A percentile compares a stretch with the other conserved stretches of the same genome.
phyloP scores from a whole-genome alignment of 139 green algal genomes.

The Chlamydomonas urium region DNA sequence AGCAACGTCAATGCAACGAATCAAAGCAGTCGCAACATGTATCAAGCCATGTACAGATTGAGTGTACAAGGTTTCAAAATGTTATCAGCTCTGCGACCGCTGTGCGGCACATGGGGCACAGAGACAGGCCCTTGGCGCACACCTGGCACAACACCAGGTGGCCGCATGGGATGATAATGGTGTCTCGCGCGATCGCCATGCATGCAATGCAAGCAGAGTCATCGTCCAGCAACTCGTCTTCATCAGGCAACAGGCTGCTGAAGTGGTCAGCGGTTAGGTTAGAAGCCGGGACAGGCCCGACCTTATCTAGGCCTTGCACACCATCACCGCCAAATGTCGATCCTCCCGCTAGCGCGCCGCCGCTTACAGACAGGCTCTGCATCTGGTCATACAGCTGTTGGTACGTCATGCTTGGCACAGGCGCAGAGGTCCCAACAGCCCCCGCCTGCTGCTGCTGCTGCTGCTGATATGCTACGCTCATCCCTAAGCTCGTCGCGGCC shows the following conservation, averaged over 20 bases:
- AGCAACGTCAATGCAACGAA: too few species aligned
- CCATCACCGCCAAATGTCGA: too few species aligned
- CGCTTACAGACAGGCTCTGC: too few species aligned
- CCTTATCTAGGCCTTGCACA: too few species aligned
- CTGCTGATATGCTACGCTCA: not conserved
- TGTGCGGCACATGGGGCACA: constrained; percentile 25
- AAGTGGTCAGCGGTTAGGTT: not conserved
- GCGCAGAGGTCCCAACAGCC: too few species aligned
- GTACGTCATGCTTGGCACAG: too few species aligned
- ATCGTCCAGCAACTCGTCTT: constrained; percentile 18
- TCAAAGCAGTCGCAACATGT: too few species aligned
- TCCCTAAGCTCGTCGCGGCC: not conserved
- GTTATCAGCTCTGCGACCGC: constrained; percentile 12
- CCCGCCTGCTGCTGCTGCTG: not conserved
- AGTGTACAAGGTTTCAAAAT: too few species aligned
- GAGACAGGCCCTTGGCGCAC: constrained; percentile 20
- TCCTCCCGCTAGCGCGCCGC: too few species aligned
- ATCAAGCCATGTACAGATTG: too few species aligned
- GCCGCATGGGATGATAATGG: constrained; percentile 44
- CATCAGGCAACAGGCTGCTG: not conserved
- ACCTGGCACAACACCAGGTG: constrained; percentile 47
- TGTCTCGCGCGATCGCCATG: constrained; percentile 18
- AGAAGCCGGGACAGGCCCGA: not conserved
- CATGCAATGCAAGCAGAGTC: constrained; percentile 47
- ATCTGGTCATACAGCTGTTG: too few species aligned